Percentiles rank a stretch among this genome's conserved stretches.
These are phyloP conservation scores for Trichosporon sp. DNA, from an alignment of 1,284 basidiomycete species.

Conservation along the genomic window DNA sequence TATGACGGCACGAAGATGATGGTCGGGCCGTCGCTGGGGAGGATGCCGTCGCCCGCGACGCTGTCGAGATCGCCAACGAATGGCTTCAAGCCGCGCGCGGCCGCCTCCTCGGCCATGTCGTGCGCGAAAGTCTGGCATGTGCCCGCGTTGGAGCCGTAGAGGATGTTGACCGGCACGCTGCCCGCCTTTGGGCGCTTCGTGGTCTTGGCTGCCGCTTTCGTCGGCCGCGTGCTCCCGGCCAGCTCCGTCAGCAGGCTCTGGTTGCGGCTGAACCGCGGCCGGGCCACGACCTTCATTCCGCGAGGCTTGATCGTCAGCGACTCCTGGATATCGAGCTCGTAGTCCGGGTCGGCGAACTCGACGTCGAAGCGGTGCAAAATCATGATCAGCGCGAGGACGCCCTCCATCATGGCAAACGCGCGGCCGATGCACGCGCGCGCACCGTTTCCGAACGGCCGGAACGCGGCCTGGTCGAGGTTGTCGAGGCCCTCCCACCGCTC, in stretches of 20 bases:
- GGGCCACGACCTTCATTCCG: constrained; percentile 45
- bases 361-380: constrained; percentile 54
- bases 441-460: constrained; percentile 34
- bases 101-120: constrained; percentile 52
- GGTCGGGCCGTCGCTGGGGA: constrained; percentile 54
- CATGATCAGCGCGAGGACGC: constrained; percentile 49
- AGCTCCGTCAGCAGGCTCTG: constrained; percentile 7
- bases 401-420: constrained; percentile 55
- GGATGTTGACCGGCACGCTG: not conserved
- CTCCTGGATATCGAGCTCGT: constrained; percentile 52
- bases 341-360: constrained; percentile 51
- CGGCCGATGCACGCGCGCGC: constrained; percentile 41
- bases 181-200: not conserved
- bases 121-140: constrained; percentile 57
- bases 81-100: constrained; percentile 51
- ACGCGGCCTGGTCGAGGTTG: constrained; percentile 48
- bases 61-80: constrained; percentile 53
- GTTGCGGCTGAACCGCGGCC: not conserved
- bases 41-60: constrained; percentile 35
- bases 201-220: not conserved
- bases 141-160: constrained; percentile 35
- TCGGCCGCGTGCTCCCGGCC: constrained; percentile 30
- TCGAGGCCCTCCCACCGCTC: constrained; percentile 55
- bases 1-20: constrained; percentile 56
- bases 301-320: constrained; percentile 55